These are phyloP conservation scores for Dioscorea dumetorum DNA, from an alignment of 106 monocot species.

Conservation along the genomic window DNA sequence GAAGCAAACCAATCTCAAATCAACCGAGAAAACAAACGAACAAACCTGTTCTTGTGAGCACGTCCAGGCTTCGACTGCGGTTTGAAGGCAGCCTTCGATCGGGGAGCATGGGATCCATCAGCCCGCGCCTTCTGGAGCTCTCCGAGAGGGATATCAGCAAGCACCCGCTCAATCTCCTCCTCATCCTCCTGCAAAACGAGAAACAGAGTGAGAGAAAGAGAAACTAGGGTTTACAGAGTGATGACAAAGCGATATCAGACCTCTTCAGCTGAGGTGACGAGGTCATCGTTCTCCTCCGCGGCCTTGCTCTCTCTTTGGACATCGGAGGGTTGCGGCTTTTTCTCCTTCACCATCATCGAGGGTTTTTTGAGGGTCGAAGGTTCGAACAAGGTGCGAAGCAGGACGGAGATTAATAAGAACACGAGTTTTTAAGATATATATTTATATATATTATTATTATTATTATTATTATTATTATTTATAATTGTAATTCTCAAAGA, in stretches of 20 bases:
- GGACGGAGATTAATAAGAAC: no score
- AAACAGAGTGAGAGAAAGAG: not conserved
- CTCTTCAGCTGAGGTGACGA: conserved; percentile 6
- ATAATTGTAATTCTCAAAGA: no score
- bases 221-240: not conserved
- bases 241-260: not conserved
- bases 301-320: not conserved
- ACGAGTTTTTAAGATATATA: no score
- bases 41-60: conserved; percentile 82
- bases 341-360: no score
- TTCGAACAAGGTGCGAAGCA: no score
- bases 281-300: conserved; percentile 8
- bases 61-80: conserved; percentile 21
- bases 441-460: no score
- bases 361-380: no score
- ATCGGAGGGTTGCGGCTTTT: no score
- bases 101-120: conserved; percentile 50
- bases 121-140: conserved; percentile 71
- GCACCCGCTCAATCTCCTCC: conserved; percentile 43
- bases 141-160: conserved; percentile 72
- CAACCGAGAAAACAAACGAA: not conserved
- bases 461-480: no score
- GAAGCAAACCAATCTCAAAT: not conserved
- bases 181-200: conserved; percentile 26
- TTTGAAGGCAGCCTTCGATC: not conserved